Base-by-base conservation (phyloP, 2,329 filamentous ascomycete species). In the Colletotrichum paranaense region DNA sequence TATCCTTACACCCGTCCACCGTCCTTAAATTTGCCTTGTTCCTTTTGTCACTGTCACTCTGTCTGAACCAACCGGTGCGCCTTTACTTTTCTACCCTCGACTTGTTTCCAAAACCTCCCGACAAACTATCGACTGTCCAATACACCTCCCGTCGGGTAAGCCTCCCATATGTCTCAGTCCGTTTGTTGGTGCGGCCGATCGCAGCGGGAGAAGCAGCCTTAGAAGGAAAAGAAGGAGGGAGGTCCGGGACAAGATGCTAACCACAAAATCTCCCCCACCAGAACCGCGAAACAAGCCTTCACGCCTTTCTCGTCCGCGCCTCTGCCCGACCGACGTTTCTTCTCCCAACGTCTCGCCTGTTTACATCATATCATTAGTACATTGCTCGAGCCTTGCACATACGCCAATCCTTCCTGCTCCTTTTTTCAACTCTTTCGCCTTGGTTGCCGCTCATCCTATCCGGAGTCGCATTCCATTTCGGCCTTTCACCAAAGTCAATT, bases 201-300 rank as follows among this genome's bases (percentile, higher is more conserved):
- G 52, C 28, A 24, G 62, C 57, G 62, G 67, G 67, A 66, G 71
- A 71, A 71, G 68, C 26, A 58, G 72, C 16, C 46, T 63, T 38
- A 26, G 46, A 72, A 74, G 38, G 72, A 63, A 63, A 59, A 67
- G 62, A 60, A 52, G 24, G 42, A 72, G 46, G 53, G 62, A 72
- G 62, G 67, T 70, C 67, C 60, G 56, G 56, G 67, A 65, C 28
- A 74, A 59, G 72, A 67, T 57, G 72, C 72, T 74, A 53, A 73
- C 72, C 62, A 32, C 42, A 74, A 57, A 28, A 57, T 42, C 24
- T 28, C 62, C 68, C 53, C 68, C 49, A 28, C 71, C 56, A 73
- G 71, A 56, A 68, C 60, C 46, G 30, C 68, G 58, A 62, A 52
- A 55, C 28, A 69, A 72, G 67, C 68, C 49, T 49, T 63, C 9